A percentile compares a stretch with the other conserved stretches of the same genome.
phyloP scores from a whole-genome alignment of 768 basidiomycete genomes.

The Lentinula detonsa region DNA sequence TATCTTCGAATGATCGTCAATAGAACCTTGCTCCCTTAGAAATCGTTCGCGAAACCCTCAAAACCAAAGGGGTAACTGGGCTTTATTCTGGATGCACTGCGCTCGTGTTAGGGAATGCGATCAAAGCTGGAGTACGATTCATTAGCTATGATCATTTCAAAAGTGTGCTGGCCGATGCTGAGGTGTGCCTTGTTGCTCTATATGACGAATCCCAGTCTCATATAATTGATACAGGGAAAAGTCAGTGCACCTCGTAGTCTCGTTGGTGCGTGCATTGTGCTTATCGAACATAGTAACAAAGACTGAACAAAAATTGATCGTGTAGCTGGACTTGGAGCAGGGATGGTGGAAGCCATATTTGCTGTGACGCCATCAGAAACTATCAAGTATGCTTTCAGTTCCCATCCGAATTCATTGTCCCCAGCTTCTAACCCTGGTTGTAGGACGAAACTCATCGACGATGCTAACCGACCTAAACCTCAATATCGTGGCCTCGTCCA shows the following conservation, averaged over 20 bases:
- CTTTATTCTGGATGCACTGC: constrained; percentile 94
- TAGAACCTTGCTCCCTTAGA: constrained; percentile 62
- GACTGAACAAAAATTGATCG: background rate
- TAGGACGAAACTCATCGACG: constrained; percentile 97
- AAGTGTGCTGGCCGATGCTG: constrained; percentile 66
- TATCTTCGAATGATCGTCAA: background rate
- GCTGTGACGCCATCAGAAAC: constrained; percentile 98
- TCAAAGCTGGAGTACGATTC: constrained; percentile 95
- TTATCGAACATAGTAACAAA: background rate
- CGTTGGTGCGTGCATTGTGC: constrained; percentile 41
- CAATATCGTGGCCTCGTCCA: constrained; percentile 85
- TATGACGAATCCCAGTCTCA: background rate
- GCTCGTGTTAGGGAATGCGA: constrained; percentile 83
- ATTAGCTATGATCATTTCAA: constrained; percentile 95
- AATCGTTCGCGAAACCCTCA: constrained; percentile 71
- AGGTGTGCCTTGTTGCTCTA: constrained; percentile 44
- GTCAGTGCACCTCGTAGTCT: constrained; percentile 83
- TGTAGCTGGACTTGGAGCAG: constrained; percentile 76
- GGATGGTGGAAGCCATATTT: constrained; percentile 86
- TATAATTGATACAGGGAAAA: constrained; percentile 60
- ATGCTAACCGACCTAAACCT: constrained; percentile 79
- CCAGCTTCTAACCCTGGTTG: background rate
- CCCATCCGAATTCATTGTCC: background rate
- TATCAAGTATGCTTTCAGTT: constrained; percentile 69
- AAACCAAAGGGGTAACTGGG: constrained; percentile 69